Conservation (phyloP, 2,329 filamentous ascomycete genomes). For the Cladobotryum mycophilum region DNA sequence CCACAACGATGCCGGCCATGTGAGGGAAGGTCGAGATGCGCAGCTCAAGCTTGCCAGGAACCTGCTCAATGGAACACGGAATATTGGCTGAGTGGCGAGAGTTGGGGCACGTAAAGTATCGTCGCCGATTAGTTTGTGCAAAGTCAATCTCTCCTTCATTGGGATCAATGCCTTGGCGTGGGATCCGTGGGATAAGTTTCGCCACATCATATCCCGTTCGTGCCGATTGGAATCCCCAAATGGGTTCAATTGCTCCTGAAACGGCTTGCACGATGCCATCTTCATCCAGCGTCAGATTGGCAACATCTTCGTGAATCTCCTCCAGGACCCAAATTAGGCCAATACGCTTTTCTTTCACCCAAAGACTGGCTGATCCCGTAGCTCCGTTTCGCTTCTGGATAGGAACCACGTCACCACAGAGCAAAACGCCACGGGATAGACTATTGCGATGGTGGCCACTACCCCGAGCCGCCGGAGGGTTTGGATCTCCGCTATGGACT, state of each 20-base stretch:
- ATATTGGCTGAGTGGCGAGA: conserved; percentile 66
- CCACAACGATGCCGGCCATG: conserved; percentile 92
- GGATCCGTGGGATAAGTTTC: conserved; percentile 73
- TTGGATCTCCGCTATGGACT: conserved; percentile 50
- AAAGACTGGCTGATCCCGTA: conserved; percentile 87
- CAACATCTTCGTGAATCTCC: conserved; percentile 93
- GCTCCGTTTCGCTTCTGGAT: conserved; percentile 93
- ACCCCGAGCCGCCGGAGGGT: conserved; percentile 47
- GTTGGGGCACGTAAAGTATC: conserved; percentile 81
- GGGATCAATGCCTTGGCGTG: conserved; percentile 65
- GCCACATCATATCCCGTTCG: conserved; percentile 67
- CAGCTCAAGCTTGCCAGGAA: conserved; percentile 63
- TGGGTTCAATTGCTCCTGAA: conserved; percentile 70
- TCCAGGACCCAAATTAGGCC: conserved; percentile 97
- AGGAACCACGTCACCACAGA: conserved; percentile 96
- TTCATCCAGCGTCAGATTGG: conserved; percentile 68
- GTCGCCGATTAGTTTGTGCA: conserved; percentile 62
- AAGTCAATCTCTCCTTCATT: conserved; percentile 72
- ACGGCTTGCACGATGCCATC: conserved; percentile 66
- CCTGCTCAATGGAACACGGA: conserved; percentile 72
- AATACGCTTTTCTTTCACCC: conserved; percentile 95
- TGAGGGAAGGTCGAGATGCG: conserved; percentile 92
- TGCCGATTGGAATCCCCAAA: conserved; percentile 72
- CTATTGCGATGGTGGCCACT: conserved; percentile 59
- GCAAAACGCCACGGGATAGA: conserved; percentile 79